Conservation (phyloP, 768 basidiomycete species). For the Lactarius quietus region DNA sequence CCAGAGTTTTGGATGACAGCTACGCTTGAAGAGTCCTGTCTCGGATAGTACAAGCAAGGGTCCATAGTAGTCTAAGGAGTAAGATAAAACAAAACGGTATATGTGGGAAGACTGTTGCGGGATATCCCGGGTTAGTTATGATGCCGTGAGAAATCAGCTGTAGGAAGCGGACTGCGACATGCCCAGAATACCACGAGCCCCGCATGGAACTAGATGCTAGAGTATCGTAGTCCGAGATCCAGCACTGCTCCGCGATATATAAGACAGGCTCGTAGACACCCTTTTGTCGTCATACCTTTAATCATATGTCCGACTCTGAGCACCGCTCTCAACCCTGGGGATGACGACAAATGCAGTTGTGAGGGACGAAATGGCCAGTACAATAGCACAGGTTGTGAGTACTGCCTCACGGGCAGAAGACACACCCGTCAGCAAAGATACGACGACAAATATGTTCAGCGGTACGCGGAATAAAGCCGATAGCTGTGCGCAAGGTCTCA, state of each 20-base stretch:
- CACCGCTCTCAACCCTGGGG: slow-evolving; percentile 15
- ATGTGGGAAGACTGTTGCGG: neutral
- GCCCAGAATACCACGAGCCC: neutral
- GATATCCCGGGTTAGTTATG: neutral
- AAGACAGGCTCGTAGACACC: neutral
- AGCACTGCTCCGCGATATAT: neutral
- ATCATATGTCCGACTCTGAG: slow-evolving; percentile 17
- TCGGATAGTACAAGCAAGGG: neutral
- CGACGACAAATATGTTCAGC: slow-evolving; percentile 68
- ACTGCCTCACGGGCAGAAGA: slow-evolving; percentile 60
- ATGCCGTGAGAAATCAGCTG: slow-evolving; percentile 1
- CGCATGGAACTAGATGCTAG: neutral
- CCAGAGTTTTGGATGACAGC: neutral
- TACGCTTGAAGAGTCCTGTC: slow-evolving; percentile 6
- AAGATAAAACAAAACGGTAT: neutral
- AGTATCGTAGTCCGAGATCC: neutral
- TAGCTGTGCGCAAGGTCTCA: slow-evolving; percentile 38
- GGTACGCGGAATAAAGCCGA: slow-evolving; percentile 73
- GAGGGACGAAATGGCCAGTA: slow-evolving; percentile 56
- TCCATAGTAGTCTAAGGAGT: slow-evolving; percentile 4
- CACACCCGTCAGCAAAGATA: slow-evolving; percentile 64
- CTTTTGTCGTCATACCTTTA: neutral
- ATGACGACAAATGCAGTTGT: slow-evolving; percentile 50
- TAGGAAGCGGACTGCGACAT: neutral
- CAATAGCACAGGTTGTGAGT: slow-evolving; percentile 52